Evolutionary conservation across 2,329 filamentous ascomycete genomes (phyloP).

Genomic region (Colletotrichum sp.): DNA sequence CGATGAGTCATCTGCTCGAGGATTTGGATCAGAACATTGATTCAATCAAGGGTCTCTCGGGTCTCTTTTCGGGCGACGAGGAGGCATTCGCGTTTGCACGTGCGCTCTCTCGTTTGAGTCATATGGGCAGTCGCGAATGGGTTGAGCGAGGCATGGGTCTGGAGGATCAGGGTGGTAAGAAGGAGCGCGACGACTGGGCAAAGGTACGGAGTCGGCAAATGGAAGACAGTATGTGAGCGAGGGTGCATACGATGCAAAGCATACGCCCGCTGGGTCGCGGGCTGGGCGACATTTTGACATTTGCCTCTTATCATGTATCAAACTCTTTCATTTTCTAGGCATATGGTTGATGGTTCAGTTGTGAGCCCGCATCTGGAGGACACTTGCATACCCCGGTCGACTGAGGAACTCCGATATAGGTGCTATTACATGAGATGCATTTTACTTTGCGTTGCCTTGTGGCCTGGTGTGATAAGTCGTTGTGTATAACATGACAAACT

Average conservation of each 20-base stretch:
- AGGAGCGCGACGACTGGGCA: constrained; percentile 68
- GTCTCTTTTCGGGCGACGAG: constrained; percentile 91
- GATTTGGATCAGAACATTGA: constrained; percentile 85
- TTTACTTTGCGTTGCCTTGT: not conserved
- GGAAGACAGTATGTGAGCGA: constrained; percentile 66
- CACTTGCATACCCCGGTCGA: constrained; percentile 4
- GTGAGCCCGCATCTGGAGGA: not conserved
- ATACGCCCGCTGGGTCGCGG: not conserved
- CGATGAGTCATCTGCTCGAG: constrained; percentile 84
- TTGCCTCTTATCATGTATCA: not conserved
- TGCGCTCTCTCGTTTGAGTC: constrained; percentile 80
- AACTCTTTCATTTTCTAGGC: not conserved
- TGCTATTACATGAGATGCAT: not conserved
- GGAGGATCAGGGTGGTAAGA: constrained; percentile 67
- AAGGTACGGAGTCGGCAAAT: constrained; percentile 71
- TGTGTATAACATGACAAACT: not conserved
- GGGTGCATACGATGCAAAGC: not conserved
- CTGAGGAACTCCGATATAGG: not conserved
- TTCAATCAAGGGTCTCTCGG: constrained; percentile 78
- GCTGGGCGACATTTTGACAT: not conserved
- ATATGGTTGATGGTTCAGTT: not conserved
- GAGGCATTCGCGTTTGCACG: constrained; percentile 96
- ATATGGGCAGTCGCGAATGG: constrained; percentile 97
- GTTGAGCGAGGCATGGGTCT: constrained; percentile 80
- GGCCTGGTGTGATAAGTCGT: not conserved